These are phyloP conservation scores for Casaregolazyma lundiana DNA, from an alignment of 1,139 yeast species.

Conservation along the genomic window DNA sequence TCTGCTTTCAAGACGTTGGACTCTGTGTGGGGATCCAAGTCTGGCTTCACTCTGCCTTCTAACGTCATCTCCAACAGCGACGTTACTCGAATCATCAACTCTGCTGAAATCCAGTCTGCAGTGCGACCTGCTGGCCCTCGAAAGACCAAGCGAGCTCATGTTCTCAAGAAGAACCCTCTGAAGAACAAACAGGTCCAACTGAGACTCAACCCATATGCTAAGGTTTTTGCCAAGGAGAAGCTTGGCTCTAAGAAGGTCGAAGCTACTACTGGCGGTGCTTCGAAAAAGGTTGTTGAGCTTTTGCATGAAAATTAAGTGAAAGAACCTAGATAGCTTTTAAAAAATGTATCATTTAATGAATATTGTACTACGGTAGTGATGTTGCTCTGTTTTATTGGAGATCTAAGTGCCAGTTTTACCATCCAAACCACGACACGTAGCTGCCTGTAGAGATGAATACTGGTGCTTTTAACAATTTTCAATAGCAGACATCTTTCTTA, in stretches of 20 bases:
- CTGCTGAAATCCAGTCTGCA: constrained; percentile 97
- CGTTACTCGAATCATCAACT: constrained; percentile 95
- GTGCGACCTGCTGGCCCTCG: constrained; percentile 96
- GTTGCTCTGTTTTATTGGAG: too few species aligned
- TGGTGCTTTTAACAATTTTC: too few species aligned
- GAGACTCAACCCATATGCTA: constrained; percentile 99
- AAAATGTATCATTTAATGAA: neutral
- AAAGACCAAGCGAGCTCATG: constrained; percentile 90
- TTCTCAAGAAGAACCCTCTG: constrained; percentile 99
- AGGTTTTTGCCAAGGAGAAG: constrained; percentile 90
- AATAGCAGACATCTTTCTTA: too few species aligned
- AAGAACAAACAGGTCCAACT: constrained; percentile 98
- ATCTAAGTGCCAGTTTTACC: too few species aligned
- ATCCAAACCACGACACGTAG: too few species aligned
- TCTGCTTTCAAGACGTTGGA: constrained; percentile 96
- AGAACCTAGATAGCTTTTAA: neutral
- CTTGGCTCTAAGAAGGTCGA: constrained; percentile 80
- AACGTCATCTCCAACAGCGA: constrained; percentile 95
- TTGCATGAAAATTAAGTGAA: constrained; percentile 22
- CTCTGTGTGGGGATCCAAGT: constrained; percentile 93
- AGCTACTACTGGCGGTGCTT: constrained; percentile 42
- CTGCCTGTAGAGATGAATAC: too few species aligned
- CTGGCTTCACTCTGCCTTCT: constrained; percentile 88
- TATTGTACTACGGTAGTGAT: too few species aligned
- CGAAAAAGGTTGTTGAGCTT: constrained; percentile 24